Percentiles rank a stretch among this genome's conserved stretches.
These are phyloP conservation scores for Peniophora sp. DNA, from an alignment of 1,284 basidiomycete genomes.

Conservation along the genomic window DNA sequence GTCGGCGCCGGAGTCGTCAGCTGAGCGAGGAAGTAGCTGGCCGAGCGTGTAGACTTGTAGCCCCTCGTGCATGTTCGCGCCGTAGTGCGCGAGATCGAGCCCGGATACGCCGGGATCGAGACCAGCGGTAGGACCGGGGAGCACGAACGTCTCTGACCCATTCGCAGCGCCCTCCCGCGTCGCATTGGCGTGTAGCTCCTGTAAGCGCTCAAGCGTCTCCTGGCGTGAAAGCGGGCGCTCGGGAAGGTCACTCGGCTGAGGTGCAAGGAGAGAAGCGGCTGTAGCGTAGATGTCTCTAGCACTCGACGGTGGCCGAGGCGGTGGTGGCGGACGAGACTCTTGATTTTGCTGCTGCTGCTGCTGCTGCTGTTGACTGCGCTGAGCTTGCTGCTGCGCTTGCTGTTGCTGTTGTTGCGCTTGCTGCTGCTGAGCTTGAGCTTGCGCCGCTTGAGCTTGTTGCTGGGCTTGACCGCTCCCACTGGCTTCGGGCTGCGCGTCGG, in stretches of 20 bases:
- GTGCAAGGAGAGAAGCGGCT: slow-evolving; percentile 21
- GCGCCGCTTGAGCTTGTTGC: slow-evolving; percentile 10
- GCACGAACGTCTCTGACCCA: slow-evolving; percentile 29
- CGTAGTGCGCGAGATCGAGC: slow-evolving; percentile 15
- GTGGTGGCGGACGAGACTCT: slow-evolving; percentile 2
- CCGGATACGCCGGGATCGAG: slow-evolving; percentile 7
- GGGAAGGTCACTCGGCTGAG: slow-evolving; percentile 7
- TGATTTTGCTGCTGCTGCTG: background rate
- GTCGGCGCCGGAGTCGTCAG: slow-evolving; percentile 47
- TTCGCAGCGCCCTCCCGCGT: background rate
- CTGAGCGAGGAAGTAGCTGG: slow-evolving; percentile 59
- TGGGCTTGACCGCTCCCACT: slow-evolving; percentile 11
- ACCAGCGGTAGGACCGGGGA: slow-evolving; percentile 21
- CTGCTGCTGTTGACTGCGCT: slow-evolving; percentile 2
- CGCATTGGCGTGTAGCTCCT: slow-evolving; percentile 29
- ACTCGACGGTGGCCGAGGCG: slow-evolving; percentile 16
- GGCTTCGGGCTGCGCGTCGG: slow-evolving; percentile 10
- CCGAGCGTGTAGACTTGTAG: slow-evolving; percentile 79
- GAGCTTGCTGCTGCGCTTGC: too few relatives aligned
- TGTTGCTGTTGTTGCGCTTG: slow-evolving; percentile 8
- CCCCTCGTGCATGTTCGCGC: slow-evolving; percentile 44
- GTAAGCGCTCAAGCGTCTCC: slow-evolving; percentile 43
- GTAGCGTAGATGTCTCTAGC: slow-evolving; percentile 24
- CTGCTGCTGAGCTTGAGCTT: slow-evolving; percentile 7
- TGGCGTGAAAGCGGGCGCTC: slow-evolving; percentile 28